phyloP scores from a whole-genome alignment of 306 rosid species.

The Acacia crassicarpa region DNA sequence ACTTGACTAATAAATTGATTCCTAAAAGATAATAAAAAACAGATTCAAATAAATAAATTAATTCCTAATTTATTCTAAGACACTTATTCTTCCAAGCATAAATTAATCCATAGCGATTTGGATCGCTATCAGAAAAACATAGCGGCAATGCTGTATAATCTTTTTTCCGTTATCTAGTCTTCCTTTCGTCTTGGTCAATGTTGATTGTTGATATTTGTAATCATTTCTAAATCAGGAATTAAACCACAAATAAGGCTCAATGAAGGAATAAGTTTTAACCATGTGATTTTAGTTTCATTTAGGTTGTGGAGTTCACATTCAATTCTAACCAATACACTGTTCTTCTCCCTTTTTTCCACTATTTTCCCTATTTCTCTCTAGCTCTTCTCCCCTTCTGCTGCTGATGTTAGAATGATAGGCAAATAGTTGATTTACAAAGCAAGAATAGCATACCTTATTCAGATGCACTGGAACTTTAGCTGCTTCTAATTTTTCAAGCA shows the following conservation, averaged over 20 bases:
- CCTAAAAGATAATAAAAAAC: too few species aligned
- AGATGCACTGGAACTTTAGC: constrained; percentile 71
- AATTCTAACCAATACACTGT: background rate
- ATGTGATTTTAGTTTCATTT: background rate
- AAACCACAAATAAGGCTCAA: background rate
- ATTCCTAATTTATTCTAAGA: too few species aligned
- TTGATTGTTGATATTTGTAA: background rate
- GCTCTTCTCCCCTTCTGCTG: background rate
- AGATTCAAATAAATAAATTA: too few species aligned
- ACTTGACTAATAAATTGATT: too few species aligned
- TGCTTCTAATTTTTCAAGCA: constrained; percentile 73
- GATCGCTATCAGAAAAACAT: too few species aligned
- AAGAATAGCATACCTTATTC: constrained; percentile 55
- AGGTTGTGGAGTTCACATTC: background rate
- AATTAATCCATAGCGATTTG: too few species aligned
- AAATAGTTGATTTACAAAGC: constrained; percentile 10
- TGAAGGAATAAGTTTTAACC: background rate
- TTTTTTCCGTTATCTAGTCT: background rate
- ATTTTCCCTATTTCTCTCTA: background rate
- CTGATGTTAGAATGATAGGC: background rate
- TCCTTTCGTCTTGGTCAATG: background rate
- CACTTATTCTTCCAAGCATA: too few species aligned
- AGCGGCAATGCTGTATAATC: background rate
- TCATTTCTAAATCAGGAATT: background rate
- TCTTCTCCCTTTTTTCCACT: background rate